Conservation (phyloP, 2,329 filamentous ascomycete genomes). For the Xylariaceae sp. region DNA sequence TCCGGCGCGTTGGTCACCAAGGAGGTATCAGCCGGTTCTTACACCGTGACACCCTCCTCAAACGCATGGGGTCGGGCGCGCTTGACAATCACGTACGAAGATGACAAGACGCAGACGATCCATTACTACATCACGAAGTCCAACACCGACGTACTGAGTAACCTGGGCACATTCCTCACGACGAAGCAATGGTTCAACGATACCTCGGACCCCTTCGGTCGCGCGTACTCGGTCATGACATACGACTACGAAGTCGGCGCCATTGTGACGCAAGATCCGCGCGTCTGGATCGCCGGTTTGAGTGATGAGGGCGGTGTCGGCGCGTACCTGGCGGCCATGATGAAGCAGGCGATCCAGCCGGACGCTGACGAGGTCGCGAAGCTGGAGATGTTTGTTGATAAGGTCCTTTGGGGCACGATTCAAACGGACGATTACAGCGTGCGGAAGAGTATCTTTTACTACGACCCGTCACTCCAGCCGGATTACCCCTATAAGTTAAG, state of each 20-base stretch:
- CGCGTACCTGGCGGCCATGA: constrained; percentile 48
- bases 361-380: constrained; percentile 44
- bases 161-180: constrained; percentile 50
- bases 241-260: constrained; percentile 47
- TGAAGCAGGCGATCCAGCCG: constrained; percentile 51
- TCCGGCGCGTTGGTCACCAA: constrained; percentile 35
- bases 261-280: constrained; percentile 42
- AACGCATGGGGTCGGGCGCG: constrained; percentile 46
- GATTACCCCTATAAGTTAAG: constrained; percentile 40
- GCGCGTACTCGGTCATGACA: constrained; percentile 51
- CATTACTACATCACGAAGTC: constrained; percentile 53
- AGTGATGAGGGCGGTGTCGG: constrained; percentile 56
- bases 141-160: constrained; percentile 38
- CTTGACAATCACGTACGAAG: constrained; percentile 43
- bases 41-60: constrained; percentile 39
- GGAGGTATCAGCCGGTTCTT: constrained; percentile 30
- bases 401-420: constrained; percentile 46
- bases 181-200: constrained; percentile 49
- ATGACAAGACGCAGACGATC: constrained; percentile 46
- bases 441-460: constrained; percentile 53
- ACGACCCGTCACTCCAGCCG: constrained; percentile 42
- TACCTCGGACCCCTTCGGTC: constrained; percentile 47
- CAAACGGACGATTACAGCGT: constrained; percentile 45
- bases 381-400: constrained; percentile 50
- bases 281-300: constrained; percentile 55